Evolutionary conservation across 371 early-diverging fungal genomes (phyloP).

Genomic region (Gilbertella persicaria): DNA sequence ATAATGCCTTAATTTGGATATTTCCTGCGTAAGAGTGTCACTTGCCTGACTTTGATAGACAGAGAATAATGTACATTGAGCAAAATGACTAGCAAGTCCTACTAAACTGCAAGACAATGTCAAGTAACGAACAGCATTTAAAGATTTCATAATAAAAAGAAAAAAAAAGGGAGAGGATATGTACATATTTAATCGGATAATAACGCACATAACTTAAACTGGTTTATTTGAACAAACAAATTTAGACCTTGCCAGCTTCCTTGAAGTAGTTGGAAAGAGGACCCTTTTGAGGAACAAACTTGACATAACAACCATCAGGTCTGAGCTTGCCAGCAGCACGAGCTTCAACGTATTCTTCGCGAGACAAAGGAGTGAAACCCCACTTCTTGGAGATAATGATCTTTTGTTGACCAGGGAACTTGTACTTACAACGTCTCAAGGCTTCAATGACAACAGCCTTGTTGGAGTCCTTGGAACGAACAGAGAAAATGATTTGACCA

Average conservation of each 20-base stretch:
- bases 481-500: conserved; percentile 97
- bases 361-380: conserved; percentile 99
- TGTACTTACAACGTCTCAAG: conserved; percentile 97
- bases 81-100: conserved; percentile 26
- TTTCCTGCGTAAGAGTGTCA: not conserved
- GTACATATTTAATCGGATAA: not conserved
- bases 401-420: conserved; percentile 99
- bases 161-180: not conserved
- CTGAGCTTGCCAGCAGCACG: conserved; percentile 82
- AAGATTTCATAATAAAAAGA: conserved; percentile 6
- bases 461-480: conserved; percentile 98
- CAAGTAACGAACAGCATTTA: conserved; percentile 23
- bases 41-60: conserved; percentile 32
- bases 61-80: conserved; percentile 31
- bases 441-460: conserved; percentile 97
- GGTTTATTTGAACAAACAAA: conserved; percentile 1
- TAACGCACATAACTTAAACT: too few relatives aligned
- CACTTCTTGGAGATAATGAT: conserved; percentile 99
- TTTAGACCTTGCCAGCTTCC: conserved; percentile 37
- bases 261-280: conserved; percentile 70
- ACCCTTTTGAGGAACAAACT: conserved; percentile 93
- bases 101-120: conserved; percentile 19
- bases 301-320: conserved; percentile 98
- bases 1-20: not conserved
- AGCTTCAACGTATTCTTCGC: conserved; percentile 89